A percentile compares a stretch with the other conserved stretches of the same genome.
phyloP scores from a whole-genome alignment of 257 asterid genomes.

The Solanum peruvianum region DNA sequence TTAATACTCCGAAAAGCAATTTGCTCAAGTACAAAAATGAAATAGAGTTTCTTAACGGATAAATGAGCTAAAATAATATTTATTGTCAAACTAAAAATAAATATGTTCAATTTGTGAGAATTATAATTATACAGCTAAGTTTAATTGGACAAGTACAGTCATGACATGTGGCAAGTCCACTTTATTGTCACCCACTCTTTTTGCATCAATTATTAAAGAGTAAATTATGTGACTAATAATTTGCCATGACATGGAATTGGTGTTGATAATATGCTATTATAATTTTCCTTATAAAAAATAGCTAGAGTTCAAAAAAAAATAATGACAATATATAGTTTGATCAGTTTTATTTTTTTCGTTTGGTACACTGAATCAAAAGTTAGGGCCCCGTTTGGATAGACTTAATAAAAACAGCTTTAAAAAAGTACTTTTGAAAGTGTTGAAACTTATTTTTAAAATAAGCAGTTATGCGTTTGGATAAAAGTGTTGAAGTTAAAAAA shows the following conservation, averaged over 20 bases:
- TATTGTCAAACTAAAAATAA: background rate
- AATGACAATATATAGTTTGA: too few relatives aligned
- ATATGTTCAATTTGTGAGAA: background rate
- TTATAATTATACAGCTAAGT: background rate
- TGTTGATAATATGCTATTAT: too few relatives aligned
- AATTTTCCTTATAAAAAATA: too few relatives aligned
- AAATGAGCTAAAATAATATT: background rate
- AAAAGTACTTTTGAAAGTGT: too few relatives aligned
- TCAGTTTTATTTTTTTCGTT: too few relatives aligned
- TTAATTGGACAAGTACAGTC: background rate
- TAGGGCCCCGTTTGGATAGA: too few relatives aligned
- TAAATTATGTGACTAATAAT: background rate
- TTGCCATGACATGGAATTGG: background rate
- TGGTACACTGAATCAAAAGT: too few relatives aligned
- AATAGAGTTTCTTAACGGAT: background rate
- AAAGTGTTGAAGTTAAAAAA: too few relatives aligned
- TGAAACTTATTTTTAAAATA: too few relatives aligned
- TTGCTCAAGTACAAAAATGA: background rate
- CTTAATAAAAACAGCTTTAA: too few relatives aligned
- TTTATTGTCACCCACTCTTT: background rate
- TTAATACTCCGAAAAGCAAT: background rate
- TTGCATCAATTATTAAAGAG: background rate
- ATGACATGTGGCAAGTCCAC: background rate
- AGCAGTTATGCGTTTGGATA: too few relatives aligned
- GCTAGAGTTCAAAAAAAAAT: too few relatives aligned